Base-by-base conservation (phyloP, 225 moss, liverwort and hornwort genomes). In the Pseudisothecium myosuroides region DNA sequence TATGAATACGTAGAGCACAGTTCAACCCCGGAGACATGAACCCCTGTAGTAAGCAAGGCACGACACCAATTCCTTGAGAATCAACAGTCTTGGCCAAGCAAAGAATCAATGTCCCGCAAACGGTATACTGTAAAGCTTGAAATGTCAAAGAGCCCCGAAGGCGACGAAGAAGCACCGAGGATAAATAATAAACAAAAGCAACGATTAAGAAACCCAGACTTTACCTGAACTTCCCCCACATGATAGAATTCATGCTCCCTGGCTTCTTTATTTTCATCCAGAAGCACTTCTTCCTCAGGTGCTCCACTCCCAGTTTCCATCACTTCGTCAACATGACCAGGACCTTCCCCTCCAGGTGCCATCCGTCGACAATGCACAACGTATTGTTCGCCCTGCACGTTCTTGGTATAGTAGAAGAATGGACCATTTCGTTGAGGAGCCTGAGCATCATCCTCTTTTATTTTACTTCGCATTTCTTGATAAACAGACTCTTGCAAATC, bases 381-480 rank as follows among this genome's bases (percentile, higher is more conserved):
- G 75, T 98, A 97, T 87, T 98, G 98, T 88, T 95, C 93, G 78
- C 98, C 96, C 76, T 95, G 86, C 89, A 96, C 88, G 88, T 95
- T 94, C 67, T 90, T 96, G 49, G 78, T 87, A 87, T 96, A 97
- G 86, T 97, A 98, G 80, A 95, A 98, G 61, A 89, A 98, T 73
- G 96, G 91, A 43, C 97, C 98, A 62, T 94, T 88, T 90, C 97
- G 95, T 71, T 93, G 82, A 41, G 97, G 97, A 86, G 91, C 93
- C 82, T 89, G 82, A 59, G 36, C 64, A 78, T 98, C 97, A 69
- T 95, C 97, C 89, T 98, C 97, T 90, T 97, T 95, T 75, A 96
- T 97, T 89, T 95, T 95, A 80, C 89, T 92, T 68, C 97, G 94
- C 93, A 98, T 98, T 91, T 97, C 97, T 90, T 96, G 92, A 82